Evolutionary conservation across 1,139 yeast species (phyloP), one percentile per base, ranked within the genome.

Genomic region (Sugiyamaella japonica): DNA sequence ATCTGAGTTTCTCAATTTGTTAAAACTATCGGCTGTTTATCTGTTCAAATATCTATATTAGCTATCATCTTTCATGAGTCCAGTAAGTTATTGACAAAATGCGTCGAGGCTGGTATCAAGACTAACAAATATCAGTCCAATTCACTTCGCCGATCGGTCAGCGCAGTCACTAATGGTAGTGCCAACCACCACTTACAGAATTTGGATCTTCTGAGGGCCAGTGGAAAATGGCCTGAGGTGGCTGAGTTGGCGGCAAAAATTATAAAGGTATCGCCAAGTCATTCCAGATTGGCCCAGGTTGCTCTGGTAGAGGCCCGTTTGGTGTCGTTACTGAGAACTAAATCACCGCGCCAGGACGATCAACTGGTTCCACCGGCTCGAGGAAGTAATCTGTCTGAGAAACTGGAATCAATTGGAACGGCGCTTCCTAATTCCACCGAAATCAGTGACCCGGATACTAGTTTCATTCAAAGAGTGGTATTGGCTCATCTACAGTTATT

Each of bases 211-310:
- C 66, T 65, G 9, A 50, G 66, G 32, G 42, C 61, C 28, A 49
- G 48, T 29, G 55, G 62, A 1, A 47, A 57, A 23, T 62, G 66
- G 64, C 53, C 56, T 7, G 55, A 50, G 12, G 60, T 64, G 3
- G 60, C 65, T 2, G 66, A 63, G 45, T 55, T 62, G 29, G 63
- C 58, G 9, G 54, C 62, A 7, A 63, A 62, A 49, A 58, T 61
- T n/a, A 50, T 53, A 20, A 62, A 61, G 45, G 58, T 58, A 39
- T 48, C 59, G 8, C 54, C 60, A 23, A 41, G 16, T 10, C 37
- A 32, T 39, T 36, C 45, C n/a, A 32, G 34, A 4, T 13, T 44
- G n/a, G 53, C 56, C 4, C 53, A 53, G 39, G 50, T 54, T 3
- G 57, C 55, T 23, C 51, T 32, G 20, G 20, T 42, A 7, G 57